A percentile compares a stretch with the other conserved stretches of the same genome.
These are phyloP conservation scores for Cordyceps javanica DNA, from an alignment of 2,329 filamentous ascomycete genomes.

Conservation along the genomic window DNA sequence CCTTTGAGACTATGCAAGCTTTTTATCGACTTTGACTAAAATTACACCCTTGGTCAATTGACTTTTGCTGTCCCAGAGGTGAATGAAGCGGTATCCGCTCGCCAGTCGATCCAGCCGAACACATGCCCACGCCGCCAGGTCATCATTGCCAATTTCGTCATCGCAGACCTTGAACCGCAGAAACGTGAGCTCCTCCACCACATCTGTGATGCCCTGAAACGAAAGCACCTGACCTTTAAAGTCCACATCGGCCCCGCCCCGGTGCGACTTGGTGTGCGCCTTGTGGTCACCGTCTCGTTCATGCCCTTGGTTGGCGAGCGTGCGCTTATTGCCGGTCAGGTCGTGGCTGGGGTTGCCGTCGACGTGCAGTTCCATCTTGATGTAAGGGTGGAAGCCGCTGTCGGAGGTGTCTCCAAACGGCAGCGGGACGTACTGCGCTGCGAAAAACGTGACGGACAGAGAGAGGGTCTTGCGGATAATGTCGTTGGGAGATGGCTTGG, in stretches of 20 bases:
- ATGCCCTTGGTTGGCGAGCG: slow-evolving; percentile 32
- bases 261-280: slow-evolving; percentile 50
- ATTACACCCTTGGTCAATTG: slow-evolving; percentile 60
- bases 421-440: slow-evolving; percentile 69
- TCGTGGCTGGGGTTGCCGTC: slow-evolving; percentile 49
- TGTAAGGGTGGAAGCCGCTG: slow-evolving; percentile 66
- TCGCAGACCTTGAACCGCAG: slow-evolving; percentile 82
- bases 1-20: slow-evolving; percentile 24
- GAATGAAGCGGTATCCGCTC: slow-evolving; percentile 70
- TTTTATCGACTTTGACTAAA: slow-evolving; percentile 68
- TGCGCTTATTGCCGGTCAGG: slow-evolving; percentile 16
- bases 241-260: slow-evolving; percentile 56
- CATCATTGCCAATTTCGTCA: slow-evolving; percentile 72
- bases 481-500: slow-evolving; percentile 19
- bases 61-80: slow-evolving; percentile 65
- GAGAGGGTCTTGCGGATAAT: slow-evolving; percentile 51
- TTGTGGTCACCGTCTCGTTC: slow-evolving; percentile 45
- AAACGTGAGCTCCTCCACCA: slow-evolving; percentile 66
- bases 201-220: slow-evolving; percentile 48
- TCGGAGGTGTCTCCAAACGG: slow-evolving; percentile 45
- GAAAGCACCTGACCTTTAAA: slow-evolving; percentile 52
- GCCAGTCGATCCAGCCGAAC: slow-evolving; percentile 76
- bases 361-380: slow-evolving; percentile 79
- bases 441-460: slow-evolving; percentile 67
- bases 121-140: slow-evolving; percentile 82